Base-by-base conservation (phyloP, 2,329 filamentous ascomycete species). In the Nigrospora osmanthi region DNA sequence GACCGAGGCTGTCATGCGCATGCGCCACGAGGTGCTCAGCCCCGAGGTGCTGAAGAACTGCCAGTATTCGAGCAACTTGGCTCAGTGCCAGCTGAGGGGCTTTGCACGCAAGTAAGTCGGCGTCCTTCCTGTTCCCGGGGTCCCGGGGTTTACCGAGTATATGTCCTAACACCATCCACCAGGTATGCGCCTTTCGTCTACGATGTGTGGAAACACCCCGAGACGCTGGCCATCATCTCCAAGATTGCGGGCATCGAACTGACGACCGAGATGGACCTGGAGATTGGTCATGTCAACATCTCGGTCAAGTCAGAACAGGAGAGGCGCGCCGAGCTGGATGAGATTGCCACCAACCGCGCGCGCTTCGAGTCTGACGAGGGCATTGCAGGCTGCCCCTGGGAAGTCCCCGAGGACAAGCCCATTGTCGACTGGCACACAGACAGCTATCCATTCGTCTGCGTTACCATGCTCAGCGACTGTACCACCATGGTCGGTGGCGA, bases 391-490 rank as follows among this genome's bases (percentile, higher is more conserved):
- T 58, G 56, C 38, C 55, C 56, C 6, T 67, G 62, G 52, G 69
- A 72, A 23, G 23, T 10, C 23, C 23, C 23, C 9, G 70, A 76
- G 40, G 67, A 72, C 33, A 68, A 72, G 51, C 73, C 78, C 6
- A 73, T 79, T 19, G 72, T 83, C 30, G 76, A 72, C 34, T 84
- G 80, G 80, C 80, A 83, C 60, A 75, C 66, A 1, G 81, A 84
- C 58, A 80, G 75, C 55, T 83, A 81, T 55, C 79, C 80, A 0
- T 85, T 83, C 55, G 80, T 85, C n/a, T 83, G 79, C 51, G 80
- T 85, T n/a, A 70, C 73, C 9, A 85, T 84, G 79, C 69, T 84
- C 28, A 80, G 76, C 33, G 79, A 84, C 54, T 81, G 78, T 50
- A 71, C 69, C 0, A 65, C 68, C 34, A 84, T 84, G 80, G 63